Evolutionary conservation across 2,329 filamentous ascomycete genomes (phyloP), one percentile per base, ranked within the genome.

Genomic region (Botrytis pseudocinerea): DNA sequence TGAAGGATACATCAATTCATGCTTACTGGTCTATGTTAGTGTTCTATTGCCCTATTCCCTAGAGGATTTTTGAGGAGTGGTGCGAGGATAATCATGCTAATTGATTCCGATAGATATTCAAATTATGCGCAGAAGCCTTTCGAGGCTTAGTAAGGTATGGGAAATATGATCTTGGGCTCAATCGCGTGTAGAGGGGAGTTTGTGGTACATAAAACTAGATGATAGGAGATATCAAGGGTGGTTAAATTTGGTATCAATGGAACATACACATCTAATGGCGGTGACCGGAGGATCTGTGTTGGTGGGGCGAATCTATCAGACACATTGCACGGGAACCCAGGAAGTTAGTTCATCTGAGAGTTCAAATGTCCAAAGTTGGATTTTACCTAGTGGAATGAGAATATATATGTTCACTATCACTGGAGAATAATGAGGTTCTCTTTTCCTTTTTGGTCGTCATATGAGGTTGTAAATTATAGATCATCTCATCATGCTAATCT

Each of bases 1-100:
- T 85, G 75, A 80, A 80, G 74, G 84, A 85, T 72, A 66, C 60
- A 14, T 75, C 48, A 57, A 69, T 80, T 81, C 74, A 82, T 85
- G 75, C 82, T 85, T 87, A 87, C 74, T 88, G 88, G 86, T 86
- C 86, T 22, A 82, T 88, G 76, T 84, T 87, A 76, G 83, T 87
- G 69, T 81, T 87, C 12, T 9, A 8, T 57, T 10, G 16, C 14
- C 12, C 7, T n/a, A 10, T n/a, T 2, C 10, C 7, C 3, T 44
- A 38, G 35, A 54, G 9, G 2, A 25, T 18, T 59, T 2, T 2
- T 12, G 14, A 5, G 25, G 12, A 2, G 20, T 35, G 9, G 22
- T 42, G 22, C 10, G 7, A n/a, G 38, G 1, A 40, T 42, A 22
- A 22, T 42, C 25, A 40, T 62, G 35, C 60, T 54, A 54, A 54